Evolutionary conservation across 371 early-diverging fungal genomes (phyloP), one percentile per base, ranked within the genome.

Genomic region (Blakeslea trispora): DNA sequence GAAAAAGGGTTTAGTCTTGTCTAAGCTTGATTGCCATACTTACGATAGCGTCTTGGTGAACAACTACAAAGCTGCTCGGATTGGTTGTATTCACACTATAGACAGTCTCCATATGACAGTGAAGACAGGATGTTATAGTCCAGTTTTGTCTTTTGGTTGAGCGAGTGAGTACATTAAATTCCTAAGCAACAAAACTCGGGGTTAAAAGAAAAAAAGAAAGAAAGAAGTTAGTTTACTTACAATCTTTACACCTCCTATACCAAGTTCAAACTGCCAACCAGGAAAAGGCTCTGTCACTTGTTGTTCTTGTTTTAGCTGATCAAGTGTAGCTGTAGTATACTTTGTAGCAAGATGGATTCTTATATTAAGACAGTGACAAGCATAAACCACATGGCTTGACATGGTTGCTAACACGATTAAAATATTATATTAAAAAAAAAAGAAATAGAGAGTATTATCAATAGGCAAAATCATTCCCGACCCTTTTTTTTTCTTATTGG

Each of bases 361-460:
- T 4, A 77, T 69, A 42, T 77, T 77, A 0, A 72, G 53, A 45
- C 77, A 77, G 31, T 59, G 58, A 40, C 77, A 77, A 17, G 72
- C 60, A 51, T 77, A 77, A 17, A 70, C 61, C 24, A 75, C 59
- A 53, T 61, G 68, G n/a, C 64, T 42, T 24, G 59, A 51, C 64
- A 64, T 58, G 3, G 28, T 28, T 28, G n/a, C n/a, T n/a, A n/a
- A n/a, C n/a, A n/a, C n/a, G n/a, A n/a, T n/a, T n/a, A n/a, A n/a
- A n/a, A n/a, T n/a, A n/a, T n/a, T n/a, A n/a, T n/a, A n/a, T n/a
- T n/a, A n/a, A n/a, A n/a, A n/a, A n/a, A n/a, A n/a, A n/a, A n/a
- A n/a, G n/a, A n/a, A n/a, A n/a, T n/a, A n/a, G n/a, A n/a, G n/a
- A n/a, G n/a, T n/a, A n/a, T n/a, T n/a, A n/a, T n/a, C n/a, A n/a